Conservation (phyloP, 192 early-diverging fungal species). For the Backusella sp. region DNA sequence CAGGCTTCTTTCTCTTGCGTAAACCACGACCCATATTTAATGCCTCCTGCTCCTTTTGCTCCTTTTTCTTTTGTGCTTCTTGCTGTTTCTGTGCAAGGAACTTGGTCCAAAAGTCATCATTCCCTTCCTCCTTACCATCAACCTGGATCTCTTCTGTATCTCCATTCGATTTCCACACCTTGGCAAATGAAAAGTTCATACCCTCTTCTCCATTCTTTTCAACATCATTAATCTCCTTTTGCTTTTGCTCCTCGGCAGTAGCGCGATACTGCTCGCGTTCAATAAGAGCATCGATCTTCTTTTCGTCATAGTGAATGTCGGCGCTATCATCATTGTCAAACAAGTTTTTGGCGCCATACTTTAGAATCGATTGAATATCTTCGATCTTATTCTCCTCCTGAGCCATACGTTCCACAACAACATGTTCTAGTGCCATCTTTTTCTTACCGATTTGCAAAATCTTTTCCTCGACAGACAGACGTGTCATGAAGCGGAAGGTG, state of each 20-base stretch:
- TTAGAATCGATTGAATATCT: slow-evolving; percentile 63
- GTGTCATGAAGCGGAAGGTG: slow-evolving; percentile 64
- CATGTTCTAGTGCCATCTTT: slow-evolving; percentile 74
- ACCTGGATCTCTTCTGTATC: slow-evolving; percentile 38
- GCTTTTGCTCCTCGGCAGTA: neutral
- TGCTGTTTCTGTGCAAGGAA: slow-evolving; percentile 21
- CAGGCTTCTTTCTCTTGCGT: slow-evolving; percentile 23
- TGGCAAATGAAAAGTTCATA: slow-evolving; percentile 14
- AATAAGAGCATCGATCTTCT: slow-evolving; percentile 57
- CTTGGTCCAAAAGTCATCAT: slow-evolving; percentile 34
- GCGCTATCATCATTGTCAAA: slow-evolving; percentile 56
- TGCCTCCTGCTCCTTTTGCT: neutral
- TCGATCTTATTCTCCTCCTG: slow-evolving; percentile 49
- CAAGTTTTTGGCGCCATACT: slow-evolving; percentile 65
- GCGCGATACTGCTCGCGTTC: slow-evolving; percentile 39
- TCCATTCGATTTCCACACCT: slow-evolving; percentile 12
- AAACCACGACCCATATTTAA: slow-evolving; percentile 19
- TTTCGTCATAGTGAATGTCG: slow-evolving; percentile 55
- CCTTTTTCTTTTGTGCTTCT: neutral
- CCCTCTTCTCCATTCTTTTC: neutral
- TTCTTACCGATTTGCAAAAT: slow-evolving; percentile 73
- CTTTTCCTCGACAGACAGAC: slow-evolving; percentile 59
- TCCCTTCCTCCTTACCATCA: neutral
- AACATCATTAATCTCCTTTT: neutral
- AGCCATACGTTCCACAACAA: slow-evolving; percentile 70